Evolutionary conservation across 1,284 basidiomycete genomes (phyloP), one percentile per base, ranked within the genome.

Genomic region (Laetiporus sulphureus): DNA sequence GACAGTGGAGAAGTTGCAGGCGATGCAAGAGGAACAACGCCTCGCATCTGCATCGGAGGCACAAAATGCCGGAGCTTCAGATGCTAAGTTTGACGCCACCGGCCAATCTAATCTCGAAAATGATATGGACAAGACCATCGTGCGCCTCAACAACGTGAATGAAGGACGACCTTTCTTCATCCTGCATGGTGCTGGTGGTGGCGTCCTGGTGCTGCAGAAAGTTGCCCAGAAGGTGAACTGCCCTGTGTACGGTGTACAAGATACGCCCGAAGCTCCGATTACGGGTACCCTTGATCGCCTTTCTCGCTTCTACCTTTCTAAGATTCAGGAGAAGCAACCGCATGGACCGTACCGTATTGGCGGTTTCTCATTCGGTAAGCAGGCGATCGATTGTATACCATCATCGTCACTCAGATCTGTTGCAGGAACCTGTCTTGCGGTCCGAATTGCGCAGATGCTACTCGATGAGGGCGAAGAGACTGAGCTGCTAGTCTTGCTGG

Each of bases 161-260:
- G 39, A 45, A 22, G 46, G 46, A 4, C 16, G 8, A 16, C 46
- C 46, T 3, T 15, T 47, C 16, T 47, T 47, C 39, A 33, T 47
- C 15, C 11, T 47, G 10, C 46, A 47, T 37, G 47, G 47, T 16
- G 47, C 47, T 3, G 47, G 47, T 6, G 47, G 47, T 29, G 47
- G 47, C 32, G 24, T 48, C 32, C 29, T 38, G 15, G 47, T 48
- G 27, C 16, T 48, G 27, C 45, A 24, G 5, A 48, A 48, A 40
- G 30, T 48, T 19, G 44, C 40, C 2, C 23, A 46, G 27, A 29
- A 31, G 22, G 6, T 48, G 6, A 4, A 38, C 11, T 33, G 32
- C 20, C 47, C 47, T 6, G 47, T 48, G 3, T 48, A 32, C 29
- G 47, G 47, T 7, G 44, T 48, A 12, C 47, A 48, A 33, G 47